These are phyloP conservation scores for Oxyria digyna DNA, from an alignment of 148 eudicot genomes.

Conservation along the genomic window DNA sequence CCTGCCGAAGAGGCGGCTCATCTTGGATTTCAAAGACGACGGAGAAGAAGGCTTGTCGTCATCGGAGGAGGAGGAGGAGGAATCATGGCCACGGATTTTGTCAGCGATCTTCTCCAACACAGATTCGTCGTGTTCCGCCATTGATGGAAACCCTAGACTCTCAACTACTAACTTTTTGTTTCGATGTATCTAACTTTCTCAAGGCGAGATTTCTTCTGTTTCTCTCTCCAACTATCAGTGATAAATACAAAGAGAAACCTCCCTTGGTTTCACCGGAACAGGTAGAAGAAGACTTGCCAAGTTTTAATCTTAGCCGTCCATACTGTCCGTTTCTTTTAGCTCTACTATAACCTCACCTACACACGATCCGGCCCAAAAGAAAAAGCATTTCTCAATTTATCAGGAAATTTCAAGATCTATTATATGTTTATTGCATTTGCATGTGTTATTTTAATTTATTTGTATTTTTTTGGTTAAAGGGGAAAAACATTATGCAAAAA, in stretches of 20 bases:
- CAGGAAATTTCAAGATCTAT: neutral
- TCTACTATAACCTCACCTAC: neutral
- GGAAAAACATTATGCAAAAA: too few species aligned
- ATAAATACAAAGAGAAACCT: constrained; percentile 1
- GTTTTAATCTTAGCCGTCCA: neutral
- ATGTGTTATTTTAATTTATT: too few species aligned
- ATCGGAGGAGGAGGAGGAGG: constrained; percentile 41
- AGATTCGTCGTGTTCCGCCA: constrained; percentile 46
- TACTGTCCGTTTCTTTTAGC: neutral
- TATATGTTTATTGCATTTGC: too few species aligned
- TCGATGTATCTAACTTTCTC: neutral
- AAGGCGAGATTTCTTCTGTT: neutral
- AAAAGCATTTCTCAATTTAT: neutral
- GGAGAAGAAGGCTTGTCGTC: constrained; percentile 22
- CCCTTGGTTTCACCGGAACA: neutral
- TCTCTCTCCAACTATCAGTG: neutral
- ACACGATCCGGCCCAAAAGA: neutral
- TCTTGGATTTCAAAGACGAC: constrained; percentile 34
- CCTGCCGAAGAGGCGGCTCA: constrained; percentile 46
- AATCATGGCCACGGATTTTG: constrained; percentile 39
- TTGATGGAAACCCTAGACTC: constrained; percentile 24
- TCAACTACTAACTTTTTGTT: neutral
- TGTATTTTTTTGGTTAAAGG: too few species aligned
- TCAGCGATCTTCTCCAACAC: constrained; percentile 38
- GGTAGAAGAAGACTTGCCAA: neutral